phyloP scores from a whole-genome alignment of 2,329 filamentous ascomycete genomes.

The Penicillium digitatum region DNA sequence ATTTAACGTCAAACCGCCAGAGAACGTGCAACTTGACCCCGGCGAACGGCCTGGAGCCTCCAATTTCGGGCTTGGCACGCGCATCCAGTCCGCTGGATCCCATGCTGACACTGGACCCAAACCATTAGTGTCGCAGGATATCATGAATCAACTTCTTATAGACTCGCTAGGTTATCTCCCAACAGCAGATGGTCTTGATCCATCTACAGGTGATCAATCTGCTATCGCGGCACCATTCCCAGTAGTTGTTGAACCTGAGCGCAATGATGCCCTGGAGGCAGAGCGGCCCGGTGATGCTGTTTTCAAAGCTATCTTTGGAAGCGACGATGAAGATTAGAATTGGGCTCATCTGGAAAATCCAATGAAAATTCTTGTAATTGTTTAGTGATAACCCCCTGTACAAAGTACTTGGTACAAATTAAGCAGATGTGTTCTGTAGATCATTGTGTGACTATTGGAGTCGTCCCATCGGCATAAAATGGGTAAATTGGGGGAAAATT shows the following conservation, averaged over 20 bases:
- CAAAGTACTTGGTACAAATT: not conserved
- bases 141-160: constrained; percentile 54
- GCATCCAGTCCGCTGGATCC: constrained; percentile 34
- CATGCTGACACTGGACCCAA: constrained; percentile 32
- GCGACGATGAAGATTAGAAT: constrained; percentile 64
- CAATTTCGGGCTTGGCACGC: constrained; percentile 20
- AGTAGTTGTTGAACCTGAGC: constrained; percentile 60
- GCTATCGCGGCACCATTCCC: constrained; percentile 14
- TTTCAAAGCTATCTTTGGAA: constrained; percentile 90
- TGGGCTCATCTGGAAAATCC: not conserved
- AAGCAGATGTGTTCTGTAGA: not conserved
- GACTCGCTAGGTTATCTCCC: constrained; percentile 31
- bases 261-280: constrained; percentile 73
- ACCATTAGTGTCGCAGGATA: constrained; percentile 52
- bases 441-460: not conserved
- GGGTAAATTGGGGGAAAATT: not conserved
- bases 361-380: not conserved
- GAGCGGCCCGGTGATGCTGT: constrained; percentile 73
- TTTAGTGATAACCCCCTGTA: not conserved
- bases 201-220: constrained; percentile 11
- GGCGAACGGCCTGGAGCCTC: constrained; percentile 38
- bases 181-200: constrained; percentile 26
- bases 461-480: not conserved
- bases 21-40: constrained; percentile 59
- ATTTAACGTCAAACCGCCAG: constrained; percentile 79